phyloP scores from a whole-genome alignment of 257 asterid genomes.

The Gentiana macrophylla region DNA sequence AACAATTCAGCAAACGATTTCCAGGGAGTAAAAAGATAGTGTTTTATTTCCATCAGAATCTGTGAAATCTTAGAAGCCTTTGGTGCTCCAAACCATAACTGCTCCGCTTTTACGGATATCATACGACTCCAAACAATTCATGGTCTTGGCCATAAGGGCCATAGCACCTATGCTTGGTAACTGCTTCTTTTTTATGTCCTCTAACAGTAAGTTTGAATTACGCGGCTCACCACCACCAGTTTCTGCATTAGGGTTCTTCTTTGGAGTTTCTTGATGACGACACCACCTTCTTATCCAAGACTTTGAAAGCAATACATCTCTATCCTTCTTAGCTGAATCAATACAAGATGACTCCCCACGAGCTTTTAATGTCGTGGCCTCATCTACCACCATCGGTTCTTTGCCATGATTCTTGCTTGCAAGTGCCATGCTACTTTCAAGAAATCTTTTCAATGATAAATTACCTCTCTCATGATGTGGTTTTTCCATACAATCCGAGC shows the following conservation, averaged over 20 bases:
- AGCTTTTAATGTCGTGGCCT: constrained; percentile 10
- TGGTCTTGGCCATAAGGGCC: constrained; percentile 72
- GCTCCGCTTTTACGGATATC: constrained; percentile 43
- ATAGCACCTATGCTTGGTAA: constrained; percentile 80
- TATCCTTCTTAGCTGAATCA: constrained; percentile 13
- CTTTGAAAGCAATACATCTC: constrained; percentile 31
- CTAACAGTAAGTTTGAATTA: constrained; percentile 23
- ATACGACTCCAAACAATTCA: constrained; percentile 41
- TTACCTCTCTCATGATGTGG: constrained; percentile 21
- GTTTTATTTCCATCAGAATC: not conserved
- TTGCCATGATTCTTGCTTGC: constrained; percentile 15
- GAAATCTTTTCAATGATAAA: constrained; percentile 11
- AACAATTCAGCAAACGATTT: no score
- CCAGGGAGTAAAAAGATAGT: no score
- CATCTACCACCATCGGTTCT: constrained; percentile 15
- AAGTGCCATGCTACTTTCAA: constrained; percentile 11
- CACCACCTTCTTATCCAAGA: constrained; percentile 76
- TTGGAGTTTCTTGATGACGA: constrained; percentile 12
- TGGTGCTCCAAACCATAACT: constrained; percentile 53
- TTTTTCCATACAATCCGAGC: constrained; percentile 20
- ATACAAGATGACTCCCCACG: constrained; percentile 8
- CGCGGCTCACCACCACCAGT: constrained; percentile 36
- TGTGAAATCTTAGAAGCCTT: constrained; percentile 18
- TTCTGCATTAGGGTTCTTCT: constrained; percentile 21
- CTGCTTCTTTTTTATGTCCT: constrained; percentile 45